Percentiles rank a stretch among this genome's conserved stretches.
Conservation (phyloP, 148 eudicot species). For the Cornus florida region DNA sequence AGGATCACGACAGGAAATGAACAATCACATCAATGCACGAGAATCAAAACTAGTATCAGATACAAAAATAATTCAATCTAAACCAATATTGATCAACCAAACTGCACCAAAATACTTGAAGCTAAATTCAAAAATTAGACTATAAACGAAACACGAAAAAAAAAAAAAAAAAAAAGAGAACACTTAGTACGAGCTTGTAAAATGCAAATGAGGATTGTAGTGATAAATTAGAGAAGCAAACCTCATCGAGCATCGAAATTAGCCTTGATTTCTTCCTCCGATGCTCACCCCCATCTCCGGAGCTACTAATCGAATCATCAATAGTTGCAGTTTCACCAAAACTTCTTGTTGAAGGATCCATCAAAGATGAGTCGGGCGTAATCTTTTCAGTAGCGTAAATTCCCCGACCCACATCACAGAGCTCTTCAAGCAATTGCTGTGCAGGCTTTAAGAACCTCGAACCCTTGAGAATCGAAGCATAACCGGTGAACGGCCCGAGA, state of each 20-base stretch:
- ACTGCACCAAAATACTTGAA: background rate
- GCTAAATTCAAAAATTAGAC: background rate
- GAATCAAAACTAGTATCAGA: background rate
- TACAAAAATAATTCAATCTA: background rate
- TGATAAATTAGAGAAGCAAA: slow-evolving; percentile 8
- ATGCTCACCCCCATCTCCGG: slow-evolving; percentile 23
- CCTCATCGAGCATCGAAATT: slow-evolving; percentile 54
- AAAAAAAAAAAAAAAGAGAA: too few relatives aligned
- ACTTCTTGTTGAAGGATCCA: slow-evolving; percentile 26
- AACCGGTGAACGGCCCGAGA: slow-evolving; percentile 85
- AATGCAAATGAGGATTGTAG: background rate
- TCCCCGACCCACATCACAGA: slow-evolving; percentile 38
- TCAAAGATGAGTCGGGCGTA: slow-evolving; percentile 13
- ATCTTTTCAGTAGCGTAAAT: slow-evolving; percentile 15
- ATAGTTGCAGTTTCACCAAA: slow-evolving; percentile 7
- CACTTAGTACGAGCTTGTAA: background rate
- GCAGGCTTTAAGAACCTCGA: slow-evolving; percentile 85
- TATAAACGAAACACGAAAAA: background rate
- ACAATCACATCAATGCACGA: background rate
- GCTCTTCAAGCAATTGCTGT: slow-evolving; percentile 65
- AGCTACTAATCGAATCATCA: slow-evolving; percentile 18
- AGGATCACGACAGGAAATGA: background rate
- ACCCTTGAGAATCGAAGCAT: slow-evolving; percentile 66
- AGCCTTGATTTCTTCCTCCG: slow-evolving; percentile 40
- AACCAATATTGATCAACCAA: background rate